Percentiles rank a stretch among this genome's conserved stretches.
These are phyloP conservation scores for Rutstroemia sydowiana DNA, from an alignment of 2,329 filamentous ascomycete genomes.

Conservation along the genomic window DNA sequence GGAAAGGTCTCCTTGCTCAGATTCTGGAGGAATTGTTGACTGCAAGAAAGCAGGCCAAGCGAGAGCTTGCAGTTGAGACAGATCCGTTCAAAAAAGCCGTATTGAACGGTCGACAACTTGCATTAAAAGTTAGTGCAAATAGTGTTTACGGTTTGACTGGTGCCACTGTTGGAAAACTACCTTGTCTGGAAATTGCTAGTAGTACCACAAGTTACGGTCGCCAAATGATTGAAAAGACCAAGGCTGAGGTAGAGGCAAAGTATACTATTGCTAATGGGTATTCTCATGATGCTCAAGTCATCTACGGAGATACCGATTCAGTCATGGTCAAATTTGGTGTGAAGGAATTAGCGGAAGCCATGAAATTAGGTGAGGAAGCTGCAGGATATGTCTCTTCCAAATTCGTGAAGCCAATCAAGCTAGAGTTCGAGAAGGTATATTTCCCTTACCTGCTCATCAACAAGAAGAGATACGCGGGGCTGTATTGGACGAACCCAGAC, in stretches of 20 bases:
- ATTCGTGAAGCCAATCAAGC: conserved; percentile 94
- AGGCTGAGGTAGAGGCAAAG: conserved; percentile 82
- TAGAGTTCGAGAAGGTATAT: conserved; percentile 99
- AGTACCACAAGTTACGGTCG: conserved; percentile 96
- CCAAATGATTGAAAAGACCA: conserved; percentile 98
- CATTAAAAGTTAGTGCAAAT: conserved; percentile 94
- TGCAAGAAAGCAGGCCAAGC: conserved; percentile 93
- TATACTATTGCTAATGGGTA: conserved; percentile 95
- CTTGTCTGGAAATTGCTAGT: conserved; percentile 89
- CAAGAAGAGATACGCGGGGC: conserved; percentile 97
- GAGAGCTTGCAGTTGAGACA: conserved; percentile 78
- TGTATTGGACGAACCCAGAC: conserved; percentile 91
- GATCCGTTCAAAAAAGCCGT: conserved; percentile 98
- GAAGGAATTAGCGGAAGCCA: conserved; percentile 75
- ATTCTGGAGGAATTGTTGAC: conserved; percentile 89
- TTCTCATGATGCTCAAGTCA: conserved; percentile 87
- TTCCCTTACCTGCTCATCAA: conserved; percentile 98
- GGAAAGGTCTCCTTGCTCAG: conserved; percentile 86
- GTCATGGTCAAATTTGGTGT: conserved; percentile 99
- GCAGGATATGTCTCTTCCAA: conserved; percentile 82
- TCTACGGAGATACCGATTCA: conserved; percentile 98
- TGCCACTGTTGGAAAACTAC: conserved; percentile 90
- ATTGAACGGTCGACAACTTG: conserved; percentile 91
- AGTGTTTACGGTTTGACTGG: conserved; percentile 96
- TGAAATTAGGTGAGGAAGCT: conserved; percentile 93